Evolutionary conservation across 208 protist species (phyloP).

Genomic region (Trypanosomatidae sp.): DNA sequence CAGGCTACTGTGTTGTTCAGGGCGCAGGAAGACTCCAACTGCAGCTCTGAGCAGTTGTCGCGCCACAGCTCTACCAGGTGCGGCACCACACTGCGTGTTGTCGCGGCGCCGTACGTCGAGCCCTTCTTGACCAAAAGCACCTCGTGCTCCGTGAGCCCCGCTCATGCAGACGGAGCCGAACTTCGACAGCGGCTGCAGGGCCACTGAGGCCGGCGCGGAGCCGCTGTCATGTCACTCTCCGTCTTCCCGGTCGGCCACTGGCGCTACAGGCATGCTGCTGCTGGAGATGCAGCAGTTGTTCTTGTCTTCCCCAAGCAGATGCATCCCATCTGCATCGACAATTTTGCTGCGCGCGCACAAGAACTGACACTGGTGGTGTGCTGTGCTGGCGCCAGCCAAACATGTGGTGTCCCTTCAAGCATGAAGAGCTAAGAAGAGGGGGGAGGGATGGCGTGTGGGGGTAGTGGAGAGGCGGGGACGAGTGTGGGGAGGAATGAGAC

Average conservation of each 20-base stretch:
- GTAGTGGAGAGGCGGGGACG: too few species aligned
- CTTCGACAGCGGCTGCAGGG: constrained; percentile 53
- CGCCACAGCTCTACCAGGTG: constrained; percentile 88
- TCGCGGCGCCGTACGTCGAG: constrained; percentile 96
- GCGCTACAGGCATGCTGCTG: not conserved
- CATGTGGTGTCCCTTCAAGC: too few species aligned
- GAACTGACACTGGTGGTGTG: constrained; percentile 64
- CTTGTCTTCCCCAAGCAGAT: constrained; percentile 42
- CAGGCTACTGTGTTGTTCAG: constrained; percentile 99
- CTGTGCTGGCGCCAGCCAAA: constrained; percentile 38
- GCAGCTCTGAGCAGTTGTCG: constrained; percentile 76
- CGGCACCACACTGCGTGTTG: constrained; percentile 92
- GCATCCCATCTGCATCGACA: constrained; percentile 56
- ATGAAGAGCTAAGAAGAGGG: constrained; percentile 17
- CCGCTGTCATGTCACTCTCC: constrained; percentile 41
- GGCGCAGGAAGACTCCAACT: constrained; percentile 99
- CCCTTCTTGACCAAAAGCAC: constrained; percentile 91
- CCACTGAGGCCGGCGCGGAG: constrained; percentile 44
- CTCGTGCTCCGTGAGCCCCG: constrained; percentile 34
- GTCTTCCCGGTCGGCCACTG: constrained; percentile 22
- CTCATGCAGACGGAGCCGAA: constrained; percentile 63
- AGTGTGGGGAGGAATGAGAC: not conserved
- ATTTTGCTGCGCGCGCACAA: constrained; percentile 56
- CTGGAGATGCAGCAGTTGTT: not conserved
- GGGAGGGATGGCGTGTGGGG: too few species aligned